Base-by-base conservation (phyloP, 805 yeast species). In the Ogataea paraovalis region DNA sequence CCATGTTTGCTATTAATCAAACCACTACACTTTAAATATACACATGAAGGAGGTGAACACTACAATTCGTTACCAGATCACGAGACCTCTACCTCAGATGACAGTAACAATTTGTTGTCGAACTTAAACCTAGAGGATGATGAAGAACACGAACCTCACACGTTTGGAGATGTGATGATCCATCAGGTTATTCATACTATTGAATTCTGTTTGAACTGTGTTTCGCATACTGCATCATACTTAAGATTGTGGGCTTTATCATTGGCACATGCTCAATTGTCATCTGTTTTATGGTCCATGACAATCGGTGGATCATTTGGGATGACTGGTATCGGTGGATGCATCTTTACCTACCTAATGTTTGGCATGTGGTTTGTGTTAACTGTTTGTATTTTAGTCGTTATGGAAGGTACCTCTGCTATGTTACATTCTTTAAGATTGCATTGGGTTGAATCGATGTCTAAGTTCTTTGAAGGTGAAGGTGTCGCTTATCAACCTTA, bases 381-480 rank as follows among this genome's bases (percentile, higher is more conserved):
- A 52, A 92, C 99, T 0, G 92, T 91, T 22, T 85, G 88, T 60
- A 89, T 94, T 58, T 76, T 94, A 61, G 98, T 94, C 13, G 73
- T 87, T 45, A 94, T 94, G 99, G 99, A 94, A 70, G 99, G 99
- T 49, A 94, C 99, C 0, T 89, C 97, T 22, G 99, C 99, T 32
- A 94, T 94, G 99, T 78, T 94, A 63, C 99, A 94, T 70, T 86
- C 97, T n/a, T 78, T 94, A 63, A 87, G 99, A 75, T 78, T 94
- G 63, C 99, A 94, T 67, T 94, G 99, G 99, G 99, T 94, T 53
- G 99, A 94, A 72, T 85, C 97, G 23, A 94, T 94, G 99, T 89
- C 97, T 52, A 94, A 94, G 73, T 95, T 85, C 71, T 94, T 91
- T 61, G 94, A 87, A 63, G 99, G 99, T 66, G 98, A 92, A 67